Percentiles rank a stretch among this genome's conserved stretches.
Conservation (phyloP, 2,329 filamentous ascomycete species). For the Aspergillus vadensis region DNA sequence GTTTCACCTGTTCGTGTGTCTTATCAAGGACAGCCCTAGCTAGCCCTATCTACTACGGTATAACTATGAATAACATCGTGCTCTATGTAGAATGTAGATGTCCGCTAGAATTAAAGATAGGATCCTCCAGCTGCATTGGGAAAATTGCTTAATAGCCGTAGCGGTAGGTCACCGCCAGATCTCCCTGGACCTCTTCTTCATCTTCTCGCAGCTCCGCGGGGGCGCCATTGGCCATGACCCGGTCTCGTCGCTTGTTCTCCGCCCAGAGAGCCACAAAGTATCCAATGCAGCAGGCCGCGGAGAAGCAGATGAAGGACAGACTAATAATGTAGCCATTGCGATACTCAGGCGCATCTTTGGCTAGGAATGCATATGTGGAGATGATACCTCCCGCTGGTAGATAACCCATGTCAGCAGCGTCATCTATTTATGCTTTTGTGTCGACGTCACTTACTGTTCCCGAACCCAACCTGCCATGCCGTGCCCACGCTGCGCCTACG, state of each 20-base stretch:
- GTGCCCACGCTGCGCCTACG: constrained; percentile 69
- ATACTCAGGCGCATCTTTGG: constrained; percentile 68
- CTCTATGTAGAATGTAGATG: background rate
- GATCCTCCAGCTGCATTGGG: background rate
- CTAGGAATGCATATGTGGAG: constrained; percentile 69
- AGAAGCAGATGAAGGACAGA: constrained; percentile 71
- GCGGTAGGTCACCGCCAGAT: constrained; percentile 45
- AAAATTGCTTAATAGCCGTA: constrained; percentile 36
- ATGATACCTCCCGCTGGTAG: constrained; percentile 70
- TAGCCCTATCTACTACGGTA: constrained; percentile 9
- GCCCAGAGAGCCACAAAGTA: constrained; percentile 42
- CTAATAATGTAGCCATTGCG: constrained; percentile 75
- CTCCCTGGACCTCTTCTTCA: constrained; percentile 41
- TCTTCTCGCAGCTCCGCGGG: constrained; percentile 27
- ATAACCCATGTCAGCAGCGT: constrained; percentile 10
- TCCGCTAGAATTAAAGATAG: background rate
- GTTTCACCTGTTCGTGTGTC: constrained; percentile 3
- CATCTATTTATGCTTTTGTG: background rate
- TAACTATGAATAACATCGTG: background rate
- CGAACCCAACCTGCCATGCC: constrained; percentile 77
- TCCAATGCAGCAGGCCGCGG: constrained; percentile 53
- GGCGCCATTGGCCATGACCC: constrained; percentile 26
- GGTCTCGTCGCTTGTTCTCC: constrained; percentile 46
- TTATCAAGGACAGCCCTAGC: constrained; percentile 14
- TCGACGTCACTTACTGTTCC: constrained; percentile 54